These are phyloP conservation scores for Solanum ossicruentum DNA, from an alignment of 257 asterid genomes.

Conservation along the genomic window DNA sequence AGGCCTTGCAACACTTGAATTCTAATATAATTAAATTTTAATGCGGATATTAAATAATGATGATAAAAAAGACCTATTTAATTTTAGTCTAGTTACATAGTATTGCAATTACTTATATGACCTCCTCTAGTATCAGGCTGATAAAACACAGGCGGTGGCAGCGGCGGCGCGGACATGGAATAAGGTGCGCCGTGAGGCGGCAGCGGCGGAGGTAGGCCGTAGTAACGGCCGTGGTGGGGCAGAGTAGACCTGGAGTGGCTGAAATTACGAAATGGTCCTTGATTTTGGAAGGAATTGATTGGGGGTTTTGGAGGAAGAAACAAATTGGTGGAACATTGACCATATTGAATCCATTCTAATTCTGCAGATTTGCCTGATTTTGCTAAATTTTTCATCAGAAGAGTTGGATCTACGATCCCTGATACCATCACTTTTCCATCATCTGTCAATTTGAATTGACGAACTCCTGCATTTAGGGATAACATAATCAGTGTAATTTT, in stretches of 20 bases:
- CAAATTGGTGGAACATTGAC: not conserved
- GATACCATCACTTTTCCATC: not conserved
- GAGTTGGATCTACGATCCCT: not conserved
- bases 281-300: not conserved
- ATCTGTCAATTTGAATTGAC: not conserved
- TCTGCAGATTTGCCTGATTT: not conserved
- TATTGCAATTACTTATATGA: not conserved
- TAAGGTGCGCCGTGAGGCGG: not conserved
- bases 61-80: not conserved
- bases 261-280: not conserved
- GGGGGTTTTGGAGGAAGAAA: not conserved
- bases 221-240: not conserved
- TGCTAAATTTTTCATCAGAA: not conserved
- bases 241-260: not conserved
- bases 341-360: not conserved
- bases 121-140: not conserved
- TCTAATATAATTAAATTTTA: not conserved
- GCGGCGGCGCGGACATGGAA: not conserved
- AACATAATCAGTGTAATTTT: not conserved
- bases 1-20: not conserved
- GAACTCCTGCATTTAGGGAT: not conserved
- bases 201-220: not conserved
- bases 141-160: not conserved
- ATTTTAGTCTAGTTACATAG: not conserved
- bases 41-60: accelerated